phyloP scores from a whole-genome alignment of 495 filamentous ascomycete species.

The Terfezia boudieri region DNA sequence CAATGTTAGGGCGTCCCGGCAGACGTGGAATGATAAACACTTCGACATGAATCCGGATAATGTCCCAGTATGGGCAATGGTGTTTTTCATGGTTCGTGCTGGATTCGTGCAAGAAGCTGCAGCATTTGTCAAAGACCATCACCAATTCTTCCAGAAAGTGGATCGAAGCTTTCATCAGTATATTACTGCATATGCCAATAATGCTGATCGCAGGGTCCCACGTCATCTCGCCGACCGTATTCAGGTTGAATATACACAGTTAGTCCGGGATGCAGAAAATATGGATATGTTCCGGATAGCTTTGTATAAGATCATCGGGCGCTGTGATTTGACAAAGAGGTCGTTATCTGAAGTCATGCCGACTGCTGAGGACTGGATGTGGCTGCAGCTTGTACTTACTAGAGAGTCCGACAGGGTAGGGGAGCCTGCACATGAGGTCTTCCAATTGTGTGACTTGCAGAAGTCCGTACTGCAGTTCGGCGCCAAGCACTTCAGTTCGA shows the following conservation, averaged over 20 bases:
- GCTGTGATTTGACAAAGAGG: conserved; percentile 65
- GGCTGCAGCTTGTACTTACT: conserved; percentile 84
- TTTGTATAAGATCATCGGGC: conserved; percentile 92
- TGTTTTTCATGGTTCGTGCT: conserved; percentile 78
- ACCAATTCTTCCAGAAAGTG: conserved; percentile 56
- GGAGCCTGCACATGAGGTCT: conserved; percentile 69
- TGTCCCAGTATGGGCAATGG: conserved; percentile 54
- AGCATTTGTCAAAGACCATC: conserved; percentile 59
- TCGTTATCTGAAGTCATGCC: conserved; percentile 60
- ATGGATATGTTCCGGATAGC: conserved; percentile 91
- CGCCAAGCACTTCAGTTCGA: conserved; percentile 56
- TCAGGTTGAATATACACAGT: conserved; percentile 69
- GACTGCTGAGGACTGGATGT: conserved; percentile 84
- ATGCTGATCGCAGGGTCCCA: conserved; percentile 45
- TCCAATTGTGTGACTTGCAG: conserved; percentile 69
- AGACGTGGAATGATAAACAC: conserved; percentile 16
- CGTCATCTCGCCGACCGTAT: conserved; percentile 64
- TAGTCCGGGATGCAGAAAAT: conserved; percentile 58
- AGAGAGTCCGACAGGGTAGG: conserved; percentile 63
- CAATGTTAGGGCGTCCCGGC: conserved; percentile 18
- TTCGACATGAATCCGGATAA: conserved; percentile 15
- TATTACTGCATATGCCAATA: conserved; percentile 55
- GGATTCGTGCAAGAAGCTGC: conserved; percentile 68
- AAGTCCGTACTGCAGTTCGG: conserved; percentile 71
- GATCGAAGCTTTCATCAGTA: conserved; percentile 83